Evolutionary conservation across 805 yeast species (phyloP).

Genomic region (Candida koratica): DNA sequence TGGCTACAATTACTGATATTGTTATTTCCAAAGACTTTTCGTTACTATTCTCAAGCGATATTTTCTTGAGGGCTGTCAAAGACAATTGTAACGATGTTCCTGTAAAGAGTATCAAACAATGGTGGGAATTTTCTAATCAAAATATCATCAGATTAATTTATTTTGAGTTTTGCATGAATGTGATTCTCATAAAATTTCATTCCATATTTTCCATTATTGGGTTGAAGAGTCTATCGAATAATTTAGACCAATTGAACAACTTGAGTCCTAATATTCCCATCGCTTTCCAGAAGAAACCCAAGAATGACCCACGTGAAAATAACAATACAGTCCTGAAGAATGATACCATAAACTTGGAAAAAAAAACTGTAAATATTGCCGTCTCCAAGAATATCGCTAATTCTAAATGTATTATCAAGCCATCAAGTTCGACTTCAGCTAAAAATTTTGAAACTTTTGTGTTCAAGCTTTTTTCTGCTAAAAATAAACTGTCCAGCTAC

Average conservation of each 20-base stretch:
- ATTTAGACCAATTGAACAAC: constrained; percentile 14
- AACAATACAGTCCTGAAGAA: constrained; percentile 8
- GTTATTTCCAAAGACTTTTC: constrained; percentile 10
- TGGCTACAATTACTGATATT: neutral
- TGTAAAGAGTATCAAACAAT: neutral
- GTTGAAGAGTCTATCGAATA: constrained; percentile 14
- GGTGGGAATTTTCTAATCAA: neutral
- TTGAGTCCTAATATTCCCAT: constrained; percentile 14
- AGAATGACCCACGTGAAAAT: neutral
- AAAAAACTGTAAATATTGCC: constrained; percentile 9
- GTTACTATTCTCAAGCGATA: constrained; percentile 9
- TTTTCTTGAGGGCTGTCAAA: constrained; percentile 1
- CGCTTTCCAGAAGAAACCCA: constrained; percentile 12
- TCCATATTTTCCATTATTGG: constrained; percentile 14
- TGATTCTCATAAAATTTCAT: constrained; percentile 13
- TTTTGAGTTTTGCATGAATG: constrained; percentile 14
- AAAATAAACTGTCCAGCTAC: constrained; percentile 1
- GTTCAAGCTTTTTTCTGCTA: constrained; percentile 11
- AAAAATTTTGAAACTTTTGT: constrained; percentile 16
- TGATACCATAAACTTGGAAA: constrained; percentile 1
- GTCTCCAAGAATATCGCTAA: constrained; percentile 10
- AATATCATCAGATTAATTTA: constrained; percentile 8
- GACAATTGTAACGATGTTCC: neutral
- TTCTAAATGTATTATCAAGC: constrained; percentile 8
- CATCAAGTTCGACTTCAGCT: constrained; percentile 12